Conservation (phyloP, 345 rosid genomes). For the Salix brachista region DNA sequence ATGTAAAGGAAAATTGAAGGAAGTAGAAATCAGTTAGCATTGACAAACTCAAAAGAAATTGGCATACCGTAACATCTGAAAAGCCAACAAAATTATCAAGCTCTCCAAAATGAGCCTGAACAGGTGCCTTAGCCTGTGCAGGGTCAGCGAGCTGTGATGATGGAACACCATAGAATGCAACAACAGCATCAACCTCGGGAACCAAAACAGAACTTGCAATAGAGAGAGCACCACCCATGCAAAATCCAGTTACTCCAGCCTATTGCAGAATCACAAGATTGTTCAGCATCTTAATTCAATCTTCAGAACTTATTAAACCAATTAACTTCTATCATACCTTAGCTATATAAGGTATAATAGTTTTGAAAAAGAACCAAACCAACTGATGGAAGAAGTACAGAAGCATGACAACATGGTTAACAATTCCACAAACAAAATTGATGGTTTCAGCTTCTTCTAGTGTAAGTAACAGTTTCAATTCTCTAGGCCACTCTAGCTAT, state of each 20-base stretch:
- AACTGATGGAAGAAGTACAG: neutral
- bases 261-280: constrained; percentile 16
- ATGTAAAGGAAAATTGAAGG: neutral
- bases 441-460: neutral
- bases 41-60: neutral
- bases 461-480: too few relatives aligned
- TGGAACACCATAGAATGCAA: constrained; percentile 84
- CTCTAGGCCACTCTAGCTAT: too few relatives aligned
- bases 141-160: constrained; percentile 83
- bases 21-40: neutral
- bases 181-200: constrained; percentile 84
- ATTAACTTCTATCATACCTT: neutral
- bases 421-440: neutral
- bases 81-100: constrained; percentile 78
- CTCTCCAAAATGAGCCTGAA: constrained; percentile 93
- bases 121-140: constrained; percentile 72
- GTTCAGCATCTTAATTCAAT: neutral
- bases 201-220: constrained; percentile 90
- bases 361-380: neutral
- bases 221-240: constrained; percentile 94
- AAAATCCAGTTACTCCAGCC: constrained; percentile 95
- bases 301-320: neutral
- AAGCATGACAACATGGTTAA: neutral
- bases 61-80: constrained; percentile 72
- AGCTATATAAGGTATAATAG: neutral